Percentiles rank a stretch among this genome's conserved stretches.
These are phyloP conservation scores for Brasilioporus rufonigricans DNA, from an alignment of 768 basidiomycete species.

Conservation along the genomic window DNA sequence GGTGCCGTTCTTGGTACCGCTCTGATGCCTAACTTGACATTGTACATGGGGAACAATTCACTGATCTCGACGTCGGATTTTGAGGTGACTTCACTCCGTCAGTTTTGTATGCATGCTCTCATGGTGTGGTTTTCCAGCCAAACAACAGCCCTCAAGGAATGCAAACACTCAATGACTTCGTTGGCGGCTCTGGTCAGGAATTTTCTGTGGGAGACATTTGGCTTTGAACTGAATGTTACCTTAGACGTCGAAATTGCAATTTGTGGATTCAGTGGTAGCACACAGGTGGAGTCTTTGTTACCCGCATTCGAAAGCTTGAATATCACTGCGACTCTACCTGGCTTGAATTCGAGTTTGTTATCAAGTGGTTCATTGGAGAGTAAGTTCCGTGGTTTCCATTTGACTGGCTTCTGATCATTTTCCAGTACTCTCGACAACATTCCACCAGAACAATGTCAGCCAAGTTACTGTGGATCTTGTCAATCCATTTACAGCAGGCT, in stretches of 20 bases:
- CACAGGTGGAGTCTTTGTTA: conserved; percentile 52
- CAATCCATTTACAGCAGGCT: conserved; percentile 65
- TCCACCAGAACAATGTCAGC: conserved; percentile 57
- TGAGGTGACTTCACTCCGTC: conserved; percentile 31
- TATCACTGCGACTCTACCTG: conserved; percentile 57
- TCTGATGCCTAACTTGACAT: conserved; percentile 56
- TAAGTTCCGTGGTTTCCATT: conserved; percentile 19
- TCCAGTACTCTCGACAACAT: conserved; percentile 63
- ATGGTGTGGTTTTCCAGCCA: conserved; percentile 38
- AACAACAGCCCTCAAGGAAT: conserved; percentile 58
- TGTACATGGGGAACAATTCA: conserved; percentile 60
- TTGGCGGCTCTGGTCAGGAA: conserved; percentile 51
- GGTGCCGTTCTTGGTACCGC: conserved; percentile 57
- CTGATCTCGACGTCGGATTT: conserved; percentile 50
- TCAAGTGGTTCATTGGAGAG: conserved; percentile 54
- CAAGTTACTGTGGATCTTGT: conserved; percentile 59
- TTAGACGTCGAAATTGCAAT: conserved; percentile 58
- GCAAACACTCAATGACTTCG: conserved; percentile 66
- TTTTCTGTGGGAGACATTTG: not conserved
- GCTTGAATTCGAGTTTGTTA: conserved; percentile 55
- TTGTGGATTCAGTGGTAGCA: conserved; percentile 58
- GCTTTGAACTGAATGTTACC: not conserved
- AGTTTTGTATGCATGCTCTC: not conserved
- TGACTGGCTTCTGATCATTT: not conserved
- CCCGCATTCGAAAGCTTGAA: conserved; percentile 61